Percentiles rank a stretch among this genome's conserved stretches.
phyloP scores from a whole-genome alignment of 352 stramenopile species.

The Phytophthora citricola region DNA sequence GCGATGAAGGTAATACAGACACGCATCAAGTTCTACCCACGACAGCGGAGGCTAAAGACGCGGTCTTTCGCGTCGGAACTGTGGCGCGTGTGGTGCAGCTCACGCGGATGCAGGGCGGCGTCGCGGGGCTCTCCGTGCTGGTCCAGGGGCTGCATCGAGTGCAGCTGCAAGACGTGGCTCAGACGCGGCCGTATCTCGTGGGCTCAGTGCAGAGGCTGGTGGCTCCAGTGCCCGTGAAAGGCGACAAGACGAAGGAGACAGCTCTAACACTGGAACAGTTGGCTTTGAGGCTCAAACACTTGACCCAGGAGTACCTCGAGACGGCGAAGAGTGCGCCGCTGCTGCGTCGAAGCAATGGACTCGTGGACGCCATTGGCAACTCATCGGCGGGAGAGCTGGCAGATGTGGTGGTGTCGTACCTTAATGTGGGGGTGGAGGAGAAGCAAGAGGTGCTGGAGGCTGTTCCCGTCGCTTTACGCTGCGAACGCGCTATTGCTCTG shows the following conservation, averaged over 20 bases:
- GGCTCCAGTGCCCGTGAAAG: constrained; percentile 22
- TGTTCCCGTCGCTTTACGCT: constrained; percentile 48
- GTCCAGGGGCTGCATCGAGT: constrained; percentile 70
- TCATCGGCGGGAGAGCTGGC: constrained; percentile 68
- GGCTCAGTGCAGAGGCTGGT: constrained; percentile 51
- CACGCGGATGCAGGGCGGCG: constrained; percentile 61
- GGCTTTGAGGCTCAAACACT: constrained; percentile 60
- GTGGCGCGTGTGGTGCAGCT: constrained; percentile 81
- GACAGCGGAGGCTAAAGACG: constrained; percentile 31
- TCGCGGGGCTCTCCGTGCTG: constrained; percentile 68
- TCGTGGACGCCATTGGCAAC: constrained; percentile 71
- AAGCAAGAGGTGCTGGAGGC: constrained; percentile 74
- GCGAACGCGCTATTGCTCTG: constrained; percentile 55
- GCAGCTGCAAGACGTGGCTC: constrained; percentile 48
- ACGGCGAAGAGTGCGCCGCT: constrained; percentile 66
- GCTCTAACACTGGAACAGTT: constrained; percentile 43
- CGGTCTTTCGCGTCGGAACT: constrained; percentile 65
- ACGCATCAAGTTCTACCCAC: constrained; percentile 17
- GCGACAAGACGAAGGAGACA: constrained; percentile 19
- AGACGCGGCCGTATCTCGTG: constrained; percentile 68
- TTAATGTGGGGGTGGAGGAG: constrained; percentile 56
- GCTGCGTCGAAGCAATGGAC: constrained; percentile 58
- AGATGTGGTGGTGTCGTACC: constrained; percentile 74
- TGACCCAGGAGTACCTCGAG: constrained; percentile 74
- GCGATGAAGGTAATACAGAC: constrained; percentile 23